A percentile compares a stretch with the other conserved stretches of the same genome.
phyloP scores from a whole-genome alignment of 441 rosid species.

The Pelargonium fulgidum region DNA sequence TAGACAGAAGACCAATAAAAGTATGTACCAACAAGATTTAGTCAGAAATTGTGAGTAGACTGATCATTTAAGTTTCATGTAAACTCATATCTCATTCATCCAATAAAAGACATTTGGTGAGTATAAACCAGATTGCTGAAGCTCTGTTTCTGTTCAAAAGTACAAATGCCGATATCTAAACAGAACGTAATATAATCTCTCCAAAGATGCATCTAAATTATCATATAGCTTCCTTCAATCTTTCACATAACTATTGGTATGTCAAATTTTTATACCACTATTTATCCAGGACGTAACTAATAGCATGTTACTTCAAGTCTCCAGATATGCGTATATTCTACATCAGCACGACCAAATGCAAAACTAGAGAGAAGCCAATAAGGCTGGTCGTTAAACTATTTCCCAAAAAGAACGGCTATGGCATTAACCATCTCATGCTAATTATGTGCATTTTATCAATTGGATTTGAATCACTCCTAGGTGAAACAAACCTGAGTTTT shows the following conservation, averaged over 20 bases:
- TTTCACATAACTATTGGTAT: not conserved
- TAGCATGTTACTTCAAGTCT: not conserved
- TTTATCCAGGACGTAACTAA: not conserved
- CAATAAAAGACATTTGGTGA: not conserved
- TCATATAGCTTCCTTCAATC: not conserved
- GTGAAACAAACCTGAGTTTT: conserved; percentile 79
- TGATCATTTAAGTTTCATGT: not conserved
- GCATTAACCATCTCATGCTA: not conserved
- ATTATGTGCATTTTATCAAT: conserved; percentile 5
- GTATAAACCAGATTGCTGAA: not conserved
- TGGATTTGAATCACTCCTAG: conserved; percentile 13
- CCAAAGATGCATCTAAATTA: not conserved
- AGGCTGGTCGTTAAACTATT: not conserved
- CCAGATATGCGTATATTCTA: not conserved
- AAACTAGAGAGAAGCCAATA: not conserved
- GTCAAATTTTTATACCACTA: not conserved
- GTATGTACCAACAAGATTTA: not conserved
- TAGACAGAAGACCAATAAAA: not conserved
- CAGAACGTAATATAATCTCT: not conserved
- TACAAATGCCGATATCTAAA: not conserved
- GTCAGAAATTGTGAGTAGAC: not conserved
- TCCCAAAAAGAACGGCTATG: not conserved
- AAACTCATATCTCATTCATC: not conserved
- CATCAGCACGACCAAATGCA: not conserved
- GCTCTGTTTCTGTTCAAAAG: not conserved